Evolutionary conservation across 495 filamentous ascomycete species (phyloP).

Genomic region (Penicillium antarcticum): DNA sequence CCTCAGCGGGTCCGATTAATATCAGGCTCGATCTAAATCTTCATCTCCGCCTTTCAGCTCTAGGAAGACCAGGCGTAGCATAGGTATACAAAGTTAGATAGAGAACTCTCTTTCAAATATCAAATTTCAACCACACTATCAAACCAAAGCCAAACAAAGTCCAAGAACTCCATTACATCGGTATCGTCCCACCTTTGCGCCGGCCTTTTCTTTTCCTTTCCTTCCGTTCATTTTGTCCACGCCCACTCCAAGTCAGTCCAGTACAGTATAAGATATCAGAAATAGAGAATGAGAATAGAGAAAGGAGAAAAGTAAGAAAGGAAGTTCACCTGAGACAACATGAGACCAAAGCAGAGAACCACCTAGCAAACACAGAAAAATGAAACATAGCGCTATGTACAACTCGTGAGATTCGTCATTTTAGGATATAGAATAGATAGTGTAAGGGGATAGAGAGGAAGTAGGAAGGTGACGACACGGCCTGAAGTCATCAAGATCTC

Average conservation of each 20-base stretch:
- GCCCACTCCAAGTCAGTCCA: background rate
- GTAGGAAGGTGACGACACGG: background rate
- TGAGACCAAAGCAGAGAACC: background rate
- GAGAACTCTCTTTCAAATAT: too few relatives aligned
- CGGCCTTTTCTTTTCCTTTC: background rate
- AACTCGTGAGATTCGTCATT: conserved; percentile 2
- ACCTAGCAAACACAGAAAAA: background rate
- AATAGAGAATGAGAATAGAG: too few relatives aligned
- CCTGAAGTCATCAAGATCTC: too few relatives aligned
- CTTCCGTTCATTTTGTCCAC: background rate
- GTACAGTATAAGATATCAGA: background rate
- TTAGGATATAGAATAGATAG: background rate
- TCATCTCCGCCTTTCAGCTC: too few relatives aligned
- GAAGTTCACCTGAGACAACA: background rate
- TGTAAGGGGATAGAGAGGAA: background rate
- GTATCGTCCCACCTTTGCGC: background rate
- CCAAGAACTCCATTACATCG: background rate
- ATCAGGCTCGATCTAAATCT: too few relatives aligned
- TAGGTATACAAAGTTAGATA: too few relatives aligned
- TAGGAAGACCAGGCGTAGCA: too few relatives aligned
- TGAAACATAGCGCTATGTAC: background rate
- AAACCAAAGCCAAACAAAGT: too few relatives aligned
- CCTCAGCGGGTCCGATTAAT: too few relatives aligned
- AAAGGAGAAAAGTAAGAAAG: background rate
- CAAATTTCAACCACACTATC: too few relatives aligned